These are phyloP conservation scores for Albugo candida DNA, from an alignment of 352 stramenopile genomes.

Conservation along the genomic window DNA sequence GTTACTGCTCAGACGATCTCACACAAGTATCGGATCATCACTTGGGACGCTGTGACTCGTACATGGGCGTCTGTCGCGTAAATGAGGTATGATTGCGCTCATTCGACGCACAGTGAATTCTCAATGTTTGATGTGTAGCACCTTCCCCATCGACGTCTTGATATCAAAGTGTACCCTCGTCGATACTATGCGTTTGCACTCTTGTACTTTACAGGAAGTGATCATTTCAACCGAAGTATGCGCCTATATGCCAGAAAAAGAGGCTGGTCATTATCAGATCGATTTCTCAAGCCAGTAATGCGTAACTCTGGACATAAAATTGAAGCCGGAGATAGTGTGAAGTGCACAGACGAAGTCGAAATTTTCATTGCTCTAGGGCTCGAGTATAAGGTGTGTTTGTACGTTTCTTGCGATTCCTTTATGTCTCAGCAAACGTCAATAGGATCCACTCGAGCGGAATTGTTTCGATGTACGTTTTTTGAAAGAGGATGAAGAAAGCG, in stretches of 20 bases:
- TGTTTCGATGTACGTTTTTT: constrained; percentile 70
- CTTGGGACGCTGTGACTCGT: constrained; percentile 39
- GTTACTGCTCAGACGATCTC: constrained; percentile 28
- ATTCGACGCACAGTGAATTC: background rate
- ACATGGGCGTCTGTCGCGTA: constrained; percentile 73
- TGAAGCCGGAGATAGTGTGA: constrained; percentile 37
- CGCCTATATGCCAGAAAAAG: constrained; percentile 61
- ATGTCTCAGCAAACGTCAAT: background rate
- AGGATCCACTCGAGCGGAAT: constrained; percentile 42
- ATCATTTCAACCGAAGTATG: constrained; percentile 83
- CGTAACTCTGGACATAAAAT: constrained; percentile 34
- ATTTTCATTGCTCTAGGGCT: constrained; percentile 70
- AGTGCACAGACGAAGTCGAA: constrained; percentile 63
- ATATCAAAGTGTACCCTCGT: constrained; percentile 78
- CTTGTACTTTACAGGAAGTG: constrained; percentile 82
- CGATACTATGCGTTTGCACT: constrained; percentile 63
- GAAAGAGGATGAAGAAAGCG: constrained; percentile 34
- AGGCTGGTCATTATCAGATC: constrained; percentile 55
- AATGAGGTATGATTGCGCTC: constrained; percentile 14
- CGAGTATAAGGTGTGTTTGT: constrained; percentile 35
- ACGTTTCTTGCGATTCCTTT: background rate
- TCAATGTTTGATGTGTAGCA: constrained; percentile 5
- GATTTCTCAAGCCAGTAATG: constrained; percentile 34
- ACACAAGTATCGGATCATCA: constrained; percentile 35
- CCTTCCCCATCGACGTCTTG: constrained; percentile 39